These are phyloP conservation scores for Bipolaris zeicola DNA, from an alignment of 2,329 filamentous ascomycete species.

Conservation along the genomic window DNA sequence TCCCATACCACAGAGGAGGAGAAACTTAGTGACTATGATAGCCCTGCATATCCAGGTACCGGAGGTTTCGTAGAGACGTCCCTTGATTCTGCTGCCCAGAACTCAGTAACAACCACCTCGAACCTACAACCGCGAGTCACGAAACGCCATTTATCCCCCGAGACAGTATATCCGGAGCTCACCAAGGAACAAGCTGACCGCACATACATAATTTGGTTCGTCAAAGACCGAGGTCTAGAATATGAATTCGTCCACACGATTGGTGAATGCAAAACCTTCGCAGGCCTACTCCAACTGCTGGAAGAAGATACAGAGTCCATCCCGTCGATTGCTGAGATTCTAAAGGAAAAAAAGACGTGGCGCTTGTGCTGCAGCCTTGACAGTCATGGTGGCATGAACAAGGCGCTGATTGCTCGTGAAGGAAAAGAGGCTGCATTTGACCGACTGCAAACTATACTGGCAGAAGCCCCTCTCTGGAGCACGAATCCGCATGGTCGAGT, in stretches of 20 bases:
- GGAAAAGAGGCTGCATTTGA: constrained; percentile 17
- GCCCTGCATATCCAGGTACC: neutral
- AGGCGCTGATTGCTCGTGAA: constrained; percentile 10
- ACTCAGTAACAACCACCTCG: neutral
- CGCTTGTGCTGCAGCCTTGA: constrained; percentile 12
- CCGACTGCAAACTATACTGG: constrained; percentile 11
- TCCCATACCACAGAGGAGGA: neutral
- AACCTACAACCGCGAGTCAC: neutral
- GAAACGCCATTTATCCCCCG: neutral
- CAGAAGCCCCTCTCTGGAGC: constrained; percentile 5
- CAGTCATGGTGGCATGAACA: constrained; percentile 7
- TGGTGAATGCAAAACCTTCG: constrained; percentile 14
- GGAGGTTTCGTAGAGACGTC: neutral
- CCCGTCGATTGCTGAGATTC: constrained; percentile 1
- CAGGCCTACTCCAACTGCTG: constrained; percentile 7
- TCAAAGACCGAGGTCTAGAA: constrained; percentile 10
- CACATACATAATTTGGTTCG: constrained; percentile 13
- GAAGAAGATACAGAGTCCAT: constrained; percentile 8
- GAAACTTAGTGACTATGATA: too few relatives aligned
- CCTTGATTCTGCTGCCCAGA: neutral
- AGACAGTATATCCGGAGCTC: constrained; percentile 4
- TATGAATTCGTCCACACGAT: constrained; percentile 14
- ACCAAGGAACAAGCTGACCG: constrained; percentile 15
- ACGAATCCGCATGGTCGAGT: constrained; percentile 1
- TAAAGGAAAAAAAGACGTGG: constrained; percentile 16